Percentiles rank a stretch among this genome's conserved stretches.
Evolutionary conservation across 225 moss, liverwort and hornwort genomes (phyloP).

Genomic region (Rhytidiadelphus loreus): DNA sequence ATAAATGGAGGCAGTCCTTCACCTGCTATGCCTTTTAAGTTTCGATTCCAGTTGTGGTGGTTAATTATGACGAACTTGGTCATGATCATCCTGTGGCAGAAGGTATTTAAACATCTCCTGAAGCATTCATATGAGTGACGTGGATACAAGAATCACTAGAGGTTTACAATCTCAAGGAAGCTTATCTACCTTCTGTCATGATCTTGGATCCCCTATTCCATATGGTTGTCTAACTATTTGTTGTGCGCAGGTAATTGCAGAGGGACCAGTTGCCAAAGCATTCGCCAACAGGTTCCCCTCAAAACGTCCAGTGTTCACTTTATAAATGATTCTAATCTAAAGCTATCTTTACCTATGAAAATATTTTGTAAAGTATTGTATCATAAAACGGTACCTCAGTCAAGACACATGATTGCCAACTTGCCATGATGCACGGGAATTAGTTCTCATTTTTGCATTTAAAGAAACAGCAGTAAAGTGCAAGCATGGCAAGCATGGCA

Average conservation of each 20-base stretch:
- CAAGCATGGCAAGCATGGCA: background rate
- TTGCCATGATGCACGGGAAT: background rate
- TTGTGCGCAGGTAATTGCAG: conserved; percentile 48
- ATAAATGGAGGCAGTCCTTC: conserved; percentile 44
- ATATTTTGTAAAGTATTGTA: background rate
- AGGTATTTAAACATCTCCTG: conserved; percentile 38
- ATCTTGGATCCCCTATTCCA: background rate
- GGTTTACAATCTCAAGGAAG: background rate
- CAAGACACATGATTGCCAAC: background rate
- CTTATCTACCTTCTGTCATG: background rate
- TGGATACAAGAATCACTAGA: background rate
- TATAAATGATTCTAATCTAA: background rate
- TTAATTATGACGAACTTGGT: conserved; percentile 37
- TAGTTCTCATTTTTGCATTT: background rate
- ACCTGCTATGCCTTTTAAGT: conserved; percentile 47
- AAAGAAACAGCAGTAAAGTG: background rate
- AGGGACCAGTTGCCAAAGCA: conserved; percentile 57
- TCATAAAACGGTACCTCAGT: background rate
- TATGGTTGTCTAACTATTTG: background rate
- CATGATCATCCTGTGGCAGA: conserved; percentile 51
- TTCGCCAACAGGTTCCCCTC: conserved; percentile 45
- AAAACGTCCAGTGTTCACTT: conserved; percentile 24
- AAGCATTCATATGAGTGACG: background rate
- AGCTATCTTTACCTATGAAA: background rate
- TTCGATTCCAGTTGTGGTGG: conserved; percentile 61